These are phyloP conservation scores for Erigeron philadelphicus DNA, from an alignment of 140 eudicot genomes.

Conservation along the genomic window DNA sequence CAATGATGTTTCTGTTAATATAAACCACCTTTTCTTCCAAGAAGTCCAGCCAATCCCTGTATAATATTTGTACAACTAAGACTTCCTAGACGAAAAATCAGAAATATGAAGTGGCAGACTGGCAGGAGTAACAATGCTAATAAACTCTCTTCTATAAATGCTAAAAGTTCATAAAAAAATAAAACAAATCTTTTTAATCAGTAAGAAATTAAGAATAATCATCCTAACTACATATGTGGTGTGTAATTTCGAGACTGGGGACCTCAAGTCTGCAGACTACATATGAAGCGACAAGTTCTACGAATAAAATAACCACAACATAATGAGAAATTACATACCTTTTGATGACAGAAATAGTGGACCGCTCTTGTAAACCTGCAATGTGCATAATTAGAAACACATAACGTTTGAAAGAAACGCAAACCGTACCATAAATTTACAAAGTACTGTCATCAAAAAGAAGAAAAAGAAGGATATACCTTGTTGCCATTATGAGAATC, in stretches of 20 bases:
- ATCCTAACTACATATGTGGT: too few relatives aligned
- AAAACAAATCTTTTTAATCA: background rate
- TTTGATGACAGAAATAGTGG: slow-evolving; percentile 72
- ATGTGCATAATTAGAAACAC: background rate
- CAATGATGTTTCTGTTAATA: slow-evolving; percentile 76
- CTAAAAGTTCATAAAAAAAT: too few relatives aligned
- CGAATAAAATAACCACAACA: background rate
- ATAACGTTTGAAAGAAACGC: too few relatives aligned
- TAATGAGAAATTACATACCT: slow-evolving; percentile 42
- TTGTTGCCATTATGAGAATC: slow-evolving; percentile 48
- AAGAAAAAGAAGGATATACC: slow-evolving; percentile 24
- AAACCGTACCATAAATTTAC: background rate
- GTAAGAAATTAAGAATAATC: too few relatives aligned
- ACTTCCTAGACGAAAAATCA: background rate
- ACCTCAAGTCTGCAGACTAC: too few relatives aligned
- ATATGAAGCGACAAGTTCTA: background rate
- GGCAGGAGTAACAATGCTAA: too few relatives aligned
- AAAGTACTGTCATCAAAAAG: background rate
- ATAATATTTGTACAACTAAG: slow-evolving; percentile 17
- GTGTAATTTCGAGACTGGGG: too few relatives aligned
- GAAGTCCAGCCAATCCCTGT: slow-evolving; percentile 97
- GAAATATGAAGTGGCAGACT: background rate
- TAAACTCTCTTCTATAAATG: background rate
- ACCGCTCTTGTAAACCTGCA: slow-evolving; percentile 88
- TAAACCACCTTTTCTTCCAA: slow-evolving; percentile 97